Conservation (phyloP, 2,329 filamentous ascomycete genomes). For the Neofusicoccum laricinum region DNA sequence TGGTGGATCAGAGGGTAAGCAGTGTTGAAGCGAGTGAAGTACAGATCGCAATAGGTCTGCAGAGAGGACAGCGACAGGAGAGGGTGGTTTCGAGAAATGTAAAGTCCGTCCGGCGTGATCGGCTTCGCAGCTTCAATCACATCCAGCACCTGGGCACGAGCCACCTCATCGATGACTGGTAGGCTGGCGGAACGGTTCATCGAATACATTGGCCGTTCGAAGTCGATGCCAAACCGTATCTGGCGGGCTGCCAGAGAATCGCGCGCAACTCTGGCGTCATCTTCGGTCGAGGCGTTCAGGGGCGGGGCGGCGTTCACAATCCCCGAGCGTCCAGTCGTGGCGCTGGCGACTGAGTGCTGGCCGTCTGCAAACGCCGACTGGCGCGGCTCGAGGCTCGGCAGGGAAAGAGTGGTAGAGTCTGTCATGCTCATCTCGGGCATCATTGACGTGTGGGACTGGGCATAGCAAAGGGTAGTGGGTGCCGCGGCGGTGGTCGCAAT, state of each 20-base stretch:
- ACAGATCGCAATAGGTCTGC: constrained; percentile 58
- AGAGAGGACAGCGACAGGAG: constrained; percentile 51
- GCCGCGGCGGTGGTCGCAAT: neutral
- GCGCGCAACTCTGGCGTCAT: neutral
- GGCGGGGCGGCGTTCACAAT: neutral
- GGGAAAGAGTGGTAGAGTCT: neutral
- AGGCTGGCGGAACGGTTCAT: constrained; percentile 30
- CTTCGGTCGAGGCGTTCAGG: neutral
- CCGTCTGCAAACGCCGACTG: neutral
- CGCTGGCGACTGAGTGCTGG: neutral
- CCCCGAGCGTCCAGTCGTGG: neutral
- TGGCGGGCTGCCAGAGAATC: neutral
- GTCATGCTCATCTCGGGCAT: constrained; percentile 9
- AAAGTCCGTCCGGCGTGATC: constrained; percentile 46
- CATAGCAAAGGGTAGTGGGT: neutral
- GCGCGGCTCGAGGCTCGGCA: constrained; percentile 2
- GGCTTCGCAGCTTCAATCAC: constrained; percentile 52
- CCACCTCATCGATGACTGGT: constrained; percentile 41
- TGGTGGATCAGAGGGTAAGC: constrained; percentile 60
- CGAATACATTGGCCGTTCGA: constrained; percentile 35
- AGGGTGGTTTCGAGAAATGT: constrained; percentile 49
- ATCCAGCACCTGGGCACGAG: constrained; percentile 45
- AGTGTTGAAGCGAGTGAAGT: constrained; percentile 60
- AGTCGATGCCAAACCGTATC: constrained; percentile 19
- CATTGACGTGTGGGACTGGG: constrained; percentile 5